Evolutionary conservation across 805 yeast genomes (phyloP).

Genomic region (Lipomyces oligophaga): DNA sequence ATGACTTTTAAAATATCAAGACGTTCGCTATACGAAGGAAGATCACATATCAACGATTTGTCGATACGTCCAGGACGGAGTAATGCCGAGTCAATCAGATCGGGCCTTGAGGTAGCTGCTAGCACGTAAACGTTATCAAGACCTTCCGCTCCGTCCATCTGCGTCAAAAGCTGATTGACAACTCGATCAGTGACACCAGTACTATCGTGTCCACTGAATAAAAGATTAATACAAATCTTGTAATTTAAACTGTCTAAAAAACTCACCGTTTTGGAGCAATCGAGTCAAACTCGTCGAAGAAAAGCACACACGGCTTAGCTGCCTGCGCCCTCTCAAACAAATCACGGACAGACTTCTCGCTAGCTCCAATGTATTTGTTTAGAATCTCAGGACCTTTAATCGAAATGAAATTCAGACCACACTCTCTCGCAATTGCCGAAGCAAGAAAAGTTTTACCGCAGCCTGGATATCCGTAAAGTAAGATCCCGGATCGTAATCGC

Average conservation of each 20-base stretch:
- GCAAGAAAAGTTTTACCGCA: slow-evolving; percentile 95
- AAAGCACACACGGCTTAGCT: slow-evolving; percentile 87
- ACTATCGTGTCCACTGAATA: slow-evolving; percentile 75
- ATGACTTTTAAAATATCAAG: slow-evolving; percentile 60
- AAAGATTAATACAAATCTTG: not conserved
- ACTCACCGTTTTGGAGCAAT: slow-evolving; percentile 82
- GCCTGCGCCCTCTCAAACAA: slow-evolving; percentile 91
- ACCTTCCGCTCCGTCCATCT: slow-evolving; percentile 99
- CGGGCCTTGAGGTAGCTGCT: slow-evolving; percentile 96
- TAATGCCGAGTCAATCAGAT: slow-evolving; percentile 88
- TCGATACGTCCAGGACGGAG: slow-evolving; percentile 95
- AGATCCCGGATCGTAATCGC: slow-evolving; percentile 80
- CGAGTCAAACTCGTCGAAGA: slow-evolving; percentile 94
- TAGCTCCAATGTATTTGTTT: slow-evolving; percentile 94
- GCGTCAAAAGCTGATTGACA: slow-evolving; percentile 93
- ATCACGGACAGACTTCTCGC: slow-evolving; percentile 91
- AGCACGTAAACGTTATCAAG: slow-evolving; percentile 92
- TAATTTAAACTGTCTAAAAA: not conserved
- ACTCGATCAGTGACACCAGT: slow-evolving; percentile 98
- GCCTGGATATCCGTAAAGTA: slow-evolving; percentile 94
- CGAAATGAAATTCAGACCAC: slow-evolving; percentile 88
- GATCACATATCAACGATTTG: slow-evolving; percentile 82
- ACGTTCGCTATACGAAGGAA: slow-evolving; percentile 71
- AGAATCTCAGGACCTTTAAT: slow-evolving; percentile 96
- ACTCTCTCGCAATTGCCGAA: slow-evolving; percentile 87